Conservation (phyloP, 1,139 yeast genomes). For the Blastobotrys persicus region DNA sequence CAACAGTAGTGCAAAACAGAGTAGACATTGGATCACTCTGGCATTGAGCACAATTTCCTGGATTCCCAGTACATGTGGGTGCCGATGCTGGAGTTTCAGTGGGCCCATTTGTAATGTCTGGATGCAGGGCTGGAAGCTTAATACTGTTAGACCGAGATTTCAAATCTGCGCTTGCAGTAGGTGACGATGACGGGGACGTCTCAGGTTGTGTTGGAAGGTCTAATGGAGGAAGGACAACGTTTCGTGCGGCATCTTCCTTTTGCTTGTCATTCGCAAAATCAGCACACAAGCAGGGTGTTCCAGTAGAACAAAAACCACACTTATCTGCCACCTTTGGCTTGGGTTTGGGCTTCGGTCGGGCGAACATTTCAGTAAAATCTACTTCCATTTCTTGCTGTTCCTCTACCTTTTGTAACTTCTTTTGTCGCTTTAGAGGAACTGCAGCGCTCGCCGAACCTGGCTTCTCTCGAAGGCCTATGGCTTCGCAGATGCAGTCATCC, state of each 20-base stretch:
- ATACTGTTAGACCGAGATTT: slow-evolving; percentile 14
- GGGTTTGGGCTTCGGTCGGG: slow-evolving; percentile 19
- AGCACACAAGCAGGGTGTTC: slow-evolving; percentile 87
- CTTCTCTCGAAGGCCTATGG: slow-evolving; percentile 45
- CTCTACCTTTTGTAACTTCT: too few relatives aligned
- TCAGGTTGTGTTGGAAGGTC: slow-evolving; percentile 16
- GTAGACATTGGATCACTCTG: slow-evolving; percentile 87
- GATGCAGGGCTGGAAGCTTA: slow-evolving; percentile 59
- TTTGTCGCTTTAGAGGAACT: slow-evolving; percentile 14
- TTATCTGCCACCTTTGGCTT: slow-evolving; percentile 44
- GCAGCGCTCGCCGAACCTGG: slow-evolving; percentile 13
- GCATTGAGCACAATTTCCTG: slow-evolving; percentile 85
- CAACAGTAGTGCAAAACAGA: slow-evolving; percentile 80
- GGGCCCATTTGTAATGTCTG: slow-evolving; percentile 37
- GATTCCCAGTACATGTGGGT: slow-evolving; percentile 76
- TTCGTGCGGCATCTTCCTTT: slow-evolving; percentile 4
- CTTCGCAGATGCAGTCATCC: slow-evolving; percentile 69
- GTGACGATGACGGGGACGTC: slow-evolving; percentile 1
- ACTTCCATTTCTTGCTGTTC: slow-evolving; percentile 30
- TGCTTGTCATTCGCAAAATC: slow-evolving; percentile 40
- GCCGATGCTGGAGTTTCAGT: slow-evolving; percentile 21
- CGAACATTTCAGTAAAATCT: slow-evolving; percentile 33
- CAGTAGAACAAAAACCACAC: slow-evolving; percentile 93
- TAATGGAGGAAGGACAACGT: slow-evolving; percentile 15
- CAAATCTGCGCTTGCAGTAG: neutral